Conservation (phyloP, 208 protist genomes). For the Crithidia mellificae region DNA sequence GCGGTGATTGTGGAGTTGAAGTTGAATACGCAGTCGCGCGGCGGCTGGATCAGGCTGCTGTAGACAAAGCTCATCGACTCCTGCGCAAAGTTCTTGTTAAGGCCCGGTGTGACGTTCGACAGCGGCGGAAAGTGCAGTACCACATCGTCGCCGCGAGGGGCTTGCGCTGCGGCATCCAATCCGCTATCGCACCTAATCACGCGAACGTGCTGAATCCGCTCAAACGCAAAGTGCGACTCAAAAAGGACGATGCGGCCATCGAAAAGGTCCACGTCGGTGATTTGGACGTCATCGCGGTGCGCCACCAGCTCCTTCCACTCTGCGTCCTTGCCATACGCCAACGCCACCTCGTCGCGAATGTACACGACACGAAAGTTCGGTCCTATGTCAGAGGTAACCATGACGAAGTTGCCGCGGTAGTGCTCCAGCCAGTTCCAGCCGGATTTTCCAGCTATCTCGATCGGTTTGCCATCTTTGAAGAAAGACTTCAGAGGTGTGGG, state of each 20-base stretch:
- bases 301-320: conserved; percentile 89
- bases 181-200: conserved; percentile 82
- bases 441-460: conserved; percentile 80
- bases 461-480: conserved; percentile 65
- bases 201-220: conserved; percentile 82
- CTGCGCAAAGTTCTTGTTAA: conserved; percentile 92
- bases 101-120: conserved; percentile 68
- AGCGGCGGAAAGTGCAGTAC: conserved; percentile 89
- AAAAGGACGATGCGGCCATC: conserved; percentile 72
- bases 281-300: conserved; percentile 80
- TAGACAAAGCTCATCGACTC: conserved; percentile 89
- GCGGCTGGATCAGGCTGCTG: conserved; percentile 84
- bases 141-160: conserved; percentile 62
- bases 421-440: conserved; percentile 91
- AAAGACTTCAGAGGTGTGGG: conserved; percentile 63
- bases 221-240: conserved; percentile 85
- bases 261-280: conserved; percentile 89
- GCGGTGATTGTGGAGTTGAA: conserved; percentile 84
- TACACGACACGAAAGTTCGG: conserved; percentile 84
- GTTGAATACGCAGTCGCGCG: conserved; percentile 81
- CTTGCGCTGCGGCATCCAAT: conserved; percentile 57
- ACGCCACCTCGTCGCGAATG: conserved; percentile 78
- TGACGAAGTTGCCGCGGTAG: conserved; percentile 84
- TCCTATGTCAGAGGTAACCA: conserved; percentile 83
- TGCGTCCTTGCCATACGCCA: conserved; percentile 51